These are phyloP conservation scores for Schizochytrium sp. DNA, from an alignment of 108 stramenopile species.

Conservation along the genomic window DNA sequence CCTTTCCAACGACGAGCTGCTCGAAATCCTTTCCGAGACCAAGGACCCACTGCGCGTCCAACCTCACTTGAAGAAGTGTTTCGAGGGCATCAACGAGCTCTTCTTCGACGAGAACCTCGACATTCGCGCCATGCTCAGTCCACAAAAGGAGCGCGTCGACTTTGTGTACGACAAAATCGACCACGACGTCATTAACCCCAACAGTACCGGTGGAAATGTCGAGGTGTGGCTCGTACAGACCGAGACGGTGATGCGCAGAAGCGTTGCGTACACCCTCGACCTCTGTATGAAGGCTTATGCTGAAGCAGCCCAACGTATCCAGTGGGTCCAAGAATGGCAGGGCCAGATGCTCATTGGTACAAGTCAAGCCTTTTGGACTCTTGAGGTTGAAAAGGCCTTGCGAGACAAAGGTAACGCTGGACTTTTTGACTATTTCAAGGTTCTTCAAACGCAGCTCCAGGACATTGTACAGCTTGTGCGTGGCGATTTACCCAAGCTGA, in stretches of 20 bases:
- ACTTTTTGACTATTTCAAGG: background rate
- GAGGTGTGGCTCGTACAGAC: slow-evolving; percentile 61
- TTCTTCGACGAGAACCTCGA: slow-evolving; percentile 51
- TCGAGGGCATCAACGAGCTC: slow-evolving; percentile 57
- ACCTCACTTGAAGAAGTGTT: slow-evolving; percentile 64
- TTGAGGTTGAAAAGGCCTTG: slow-evolving; percentile 34
- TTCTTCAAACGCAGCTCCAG: slow-evolving; percentile 27
- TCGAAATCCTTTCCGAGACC: slow-evolving; percentile 63
- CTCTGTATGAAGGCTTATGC: slow-evolving; percentile 31
- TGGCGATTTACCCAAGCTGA: slow-evolving; percentile 51
- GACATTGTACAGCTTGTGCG: slow-evolving; percentile 52
- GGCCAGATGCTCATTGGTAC: slow-evolving; percentile 49
- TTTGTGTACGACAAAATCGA: slow-evolving; percentile 42
- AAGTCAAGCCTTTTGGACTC: slow-evolving; percentile 46
- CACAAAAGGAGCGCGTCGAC: slow-evolving; percentile 45
- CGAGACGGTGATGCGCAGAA: slow-evolving; percentile 43
- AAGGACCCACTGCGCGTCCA: slow-evolving; percentile 61
- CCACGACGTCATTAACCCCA: slow-evolving; percentile 54
- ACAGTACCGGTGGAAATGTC: slow-evolving; percentile 58
- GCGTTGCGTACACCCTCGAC: slow-evolving; percentile 41
- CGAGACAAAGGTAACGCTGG: background rate
- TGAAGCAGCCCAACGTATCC: slow-evolving; percentile 20
- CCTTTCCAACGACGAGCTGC: slow-evolving; percentile 37
- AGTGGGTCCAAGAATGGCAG: slow-evolving; percentile 47
- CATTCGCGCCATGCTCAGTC: slow-evolving; percentile 47